Base-by-base conservation (phyloP, 805 yeast genomes). In the Aciculoconidium aculeatum region DNA sequence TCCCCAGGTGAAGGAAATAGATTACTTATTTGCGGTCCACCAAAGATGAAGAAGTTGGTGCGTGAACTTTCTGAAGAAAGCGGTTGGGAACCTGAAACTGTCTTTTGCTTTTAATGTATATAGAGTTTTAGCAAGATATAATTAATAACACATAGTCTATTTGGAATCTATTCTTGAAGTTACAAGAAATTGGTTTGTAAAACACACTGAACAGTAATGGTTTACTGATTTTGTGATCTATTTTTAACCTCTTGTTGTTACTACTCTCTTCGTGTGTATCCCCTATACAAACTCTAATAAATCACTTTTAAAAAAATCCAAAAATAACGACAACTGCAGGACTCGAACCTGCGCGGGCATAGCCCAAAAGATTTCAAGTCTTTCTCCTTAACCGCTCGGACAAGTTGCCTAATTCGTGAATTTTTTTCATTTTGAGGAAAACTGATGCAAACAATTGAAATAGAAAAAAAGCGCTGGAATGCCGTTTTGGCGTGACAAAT, bases 11-110 rank as follows among this genome's bases (percentile, higher is more conserved):
- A 43, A 2, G 62, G 70, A n/a, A 67, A 74, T 30, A 72, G 77
- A 41, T 64, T 83, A 20, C 67, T 80, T 35, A 65, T 82, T 21
- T 81, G 88, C 58, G 94, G 94, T 8, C 88, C 88, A 12, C 72
- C 74, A 40, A 78, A 65, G 23, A 72, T 83, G 83, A 78, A 76
- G 45, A 66, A 65, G 37, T 46, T 52, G 20, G 64, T 78, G 37
- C 51, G 72, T 7, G 61, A 64, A 21, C 61, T 65, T 28, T 65
- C 84, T 10, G 60, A 61, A 25, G 75, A 72, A 21, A 55, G 79
- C 33, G 88, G 90, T 1, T 82, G 85, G 75, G 65, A 58, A 12
- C 56, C 59, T 41, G 67, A 71, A 11, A 47, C 56, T 19, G 76
- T 75, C n/a, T 75, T 73, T 45, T 68, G 76, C 40, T 75, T 75